These are phyloP conservation scores for Sclerospora graminicola DNA, from an alignment of 352 stramenopile species.

Conservation along the genomic window DNA sequence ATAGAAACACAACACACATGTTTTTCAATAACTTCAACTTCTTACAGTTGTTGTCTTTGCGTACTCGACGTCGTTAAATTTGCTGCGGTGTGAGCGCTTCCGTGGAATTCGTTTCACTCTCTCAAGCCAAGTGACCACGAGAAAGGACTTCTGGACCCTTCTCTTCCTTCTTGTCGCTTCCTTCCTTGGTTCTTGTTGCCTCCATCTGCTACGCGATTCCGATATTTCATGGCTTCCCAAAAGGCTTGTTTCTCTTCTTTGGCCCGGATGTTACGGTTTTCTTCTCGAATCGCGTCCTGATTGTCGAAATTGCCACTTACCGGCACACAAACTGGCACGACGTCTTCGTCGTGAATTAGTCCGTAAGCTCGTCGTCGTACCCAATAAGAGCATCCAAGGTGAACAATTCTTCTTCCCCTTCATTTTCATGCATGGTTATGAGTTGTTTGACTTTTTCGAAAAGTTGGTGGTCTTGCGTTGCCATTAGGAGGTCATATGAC, in stretches of 20 bases:
- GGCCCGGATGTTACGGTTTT: conserved; percentile 40
- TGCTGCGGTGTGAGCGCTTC: too few relatives aligned
- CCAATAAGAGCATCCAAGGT: conserved; percentile 28
- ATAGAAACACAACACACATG: too few relatives aligned
- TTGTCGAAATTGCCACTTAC: conserved; percentile 34
- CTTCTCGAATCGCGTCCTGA: conserved; percentile 38
- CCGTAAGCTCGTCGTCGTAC: conserved; percentile 81
- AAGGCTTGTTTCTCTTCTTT: conserved; percentile 55
- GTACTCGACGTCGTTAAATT: too few relatives aligned
- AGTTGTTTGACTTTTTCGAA: conserved; percentile 48
- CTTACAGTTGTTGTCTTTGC: too few relatives aligned
- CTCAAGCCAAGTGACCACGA: too few relatives aligned
- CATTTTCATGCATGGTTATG: conserved; percentile 36
- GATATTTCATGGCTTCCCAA: conserved; percentile 61
- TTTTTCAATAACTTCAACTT: too few relatives aligned
- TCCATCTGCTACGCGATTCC: conserved; percentile 29
- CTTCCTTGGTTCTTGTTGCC: conserved; percentile 14
- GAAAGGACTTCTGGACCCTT: too few relatives aligned
- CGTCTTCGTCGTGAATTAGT: conserved; percentile 82
- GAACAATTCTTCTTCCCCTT: conserved; percentile 18
- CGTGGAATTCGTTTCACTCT: too few relatives aligned
- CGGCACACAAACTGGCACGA: conserved; percentile 48
- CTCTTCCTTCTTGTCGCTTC: conserved; percentile 3
- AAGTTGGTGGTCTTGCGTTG: conserved; percentile 30
- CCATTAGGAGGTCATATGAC: conserved; percentile 45